Base-by-base conservation (phyloP, 345 rosid genomes). In the Carallia brachiata region DNA sequence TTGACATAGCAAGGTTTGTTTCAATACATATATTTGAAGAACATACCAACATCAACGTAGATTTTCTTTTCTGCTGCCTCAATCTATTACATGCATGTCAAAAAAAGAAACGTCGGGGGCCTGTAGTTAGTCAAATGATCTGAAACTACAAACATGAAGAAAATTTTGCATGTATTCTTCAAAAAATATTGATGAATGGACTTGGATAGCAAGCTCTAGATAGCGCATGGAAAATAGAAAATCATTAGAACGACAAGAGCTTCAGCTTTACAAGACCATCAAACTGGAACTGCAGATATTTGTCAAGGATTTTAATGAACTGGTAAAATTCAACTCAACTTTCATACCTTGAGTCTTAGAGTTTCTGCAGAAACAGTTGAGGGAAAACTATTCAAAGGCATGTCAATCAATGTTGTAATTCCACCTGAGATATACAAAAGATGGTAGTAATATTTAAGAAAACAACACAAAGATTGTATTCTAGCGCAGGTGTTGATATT, bases 381-480 rank as follows among this genome's bases (percentile, higher is more conserved):
- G 47, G 99, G 99, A 61, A 53, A 73, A 69, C 82, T 90, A 61
- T 95, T 95, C 16, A 95, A 82, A 18, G 99, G 98, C 99, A 95
- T 95, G 82, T 92, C 99, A 56, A 95, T 75, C 73, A 95, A 72
- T 17, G 93, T 89, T 19, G 98, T 95, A 67, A 92, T 76, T 54
- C 99, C 99, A 28, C 98, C 99, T 92, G 71, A 70, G 8, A 70
- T 6, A 28, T 2, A 65, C 31, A 65, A 54, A 27, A 61, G 44
- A 8, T 34, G 52, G 61, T 55, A 69, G 53, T 32, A 60, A 54
- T 16, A 8, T 28, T 23, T 65, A 27, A 18, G 68, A 34, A 64
- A 70, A 36, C 8, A 47, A 53, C 13, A 70, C 27, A 60, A 13
- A n/a, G 40, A 62, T 34, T 12, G 4, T n/a, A 34, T 54, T 30